Evolutionary conservation across 148 eudicot genomes (phyloP).

Genomic region (Rheum nobile): DNA sequence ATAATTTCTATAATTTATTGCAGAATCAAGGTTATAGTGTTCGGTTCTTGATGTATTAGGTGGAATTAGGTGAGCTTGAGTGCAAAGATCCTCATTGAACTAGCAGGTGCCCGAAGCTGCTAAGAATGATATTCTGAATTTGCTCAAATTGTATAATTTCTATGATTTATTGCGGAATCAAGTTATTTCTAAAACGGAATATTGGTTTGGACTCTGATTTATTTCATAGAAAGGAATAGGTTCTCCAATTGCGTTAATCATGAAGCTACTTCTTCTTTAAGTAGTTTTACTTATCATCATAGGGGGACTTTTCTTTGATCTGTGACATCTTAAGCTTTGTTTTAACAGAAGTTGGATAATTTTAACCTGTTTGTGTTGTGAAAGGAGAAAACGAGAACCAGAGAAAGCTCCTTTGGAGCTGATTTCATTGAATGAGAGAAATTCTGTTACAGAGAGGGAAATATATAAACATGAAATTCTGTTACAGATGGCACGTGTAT

Average conservation of each 20-base stretch:
- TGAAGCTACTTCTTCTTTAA: neutral
- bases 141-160: neutral
- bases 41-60: neutral
- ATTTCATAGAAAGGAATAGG: neutral
- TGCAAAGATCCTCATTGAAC: neutral
- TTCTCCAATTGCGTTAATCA: neutral
- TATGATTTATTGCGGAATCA: neutral
- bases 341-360: neutral
- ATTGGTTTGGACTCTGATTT: neutral
- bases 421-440: too few relatives aligned
- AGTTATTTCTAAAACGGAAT: neutral
- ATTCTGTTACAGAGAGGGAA: too few relatives aligned
- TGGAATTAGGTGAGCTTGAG: neutral
- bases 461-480: too few relatives aligned
- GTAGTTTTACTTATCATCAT: neutral
- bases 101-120: neutral
- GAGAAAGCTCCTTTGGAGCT: too few relatives aligned
- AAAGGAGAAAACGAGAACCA: too few relatives aligned
- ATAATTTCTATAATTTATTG: neutral
- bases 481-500: too few relatives aligned
- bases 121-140: neutral
- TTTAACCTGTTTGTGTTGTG: too few relatives aligned
- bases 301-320: neutral
- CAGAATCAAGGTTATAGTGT: neutral
- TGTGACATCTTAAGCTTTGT: neutral